These are phyloP conservation scores for Phlebiopsis gigantea DNA, from an alignment of 768 basidiomycete genomes.

Conservation along the genomic window DNA sequence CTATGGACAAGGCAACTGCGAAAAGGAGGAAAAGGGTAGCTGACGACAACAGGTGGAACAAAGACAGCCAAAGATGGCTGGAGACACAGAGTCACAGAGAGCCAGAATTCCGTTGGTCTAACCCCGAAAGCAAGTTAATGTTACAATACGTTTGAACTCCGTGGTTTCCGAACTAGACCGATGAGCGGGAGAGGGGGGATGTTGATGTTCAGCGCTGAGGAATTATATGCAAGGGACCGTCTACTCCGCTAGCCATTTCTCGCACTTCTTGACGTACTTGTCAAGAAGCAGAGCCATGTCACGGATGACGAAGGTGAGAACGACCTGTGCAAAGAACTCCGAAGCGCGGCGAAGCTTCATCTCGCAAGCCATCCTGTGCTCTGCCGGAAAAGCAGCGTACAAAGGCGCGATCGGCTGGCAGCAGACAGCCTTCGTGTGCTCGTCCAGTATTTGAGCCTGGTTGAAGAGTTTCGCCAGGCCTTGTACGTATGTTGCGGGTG, in stretches of 20 bases:
- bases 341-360: constrained; percentile 73
- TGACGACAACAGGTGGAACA: not conserved
- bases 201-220: not conserved
- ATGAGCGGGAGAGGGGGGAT: not conserved
- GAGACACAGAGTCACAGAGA: constrained; percentile 5
- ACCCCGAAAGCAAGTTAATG: constrained; percentile 2
- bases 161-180: not conserved
- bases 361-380: constrained; percentile 62
- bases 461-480: constrained; percentile 69
- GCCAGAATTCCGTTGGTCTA: constrained; percentile 5
- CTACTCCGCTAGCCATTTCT: constrained; percentile 86
- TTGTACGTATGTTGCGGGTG: constrained; percentile 78
- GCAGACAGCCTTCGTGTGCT: constrained; percentile 72
- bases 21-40: not conserved
- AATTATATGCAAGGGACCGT: constrained; percentile 11
- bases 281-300: constrained; percentile 83
- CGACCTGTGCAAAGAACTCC: constrained; percentile 89
- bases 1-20: not conserved
- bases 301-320: constrained; percentile 84
- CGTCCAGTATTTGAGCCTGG: constrained; percentile 77
- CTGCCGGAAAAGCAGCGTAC: constrained; percentile 64
- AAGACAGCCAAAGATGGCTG: not conserved
- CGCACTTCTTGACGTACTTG: constrained; percentile 92
- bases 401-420: constrained; percentile 63
- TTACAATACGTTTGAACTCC: constrained; percentile 5